Evolutionary conservation across 2,329 filamentous ascomycete genomes (phyloP).

Genomic region (Myriosclerotinia curreyana): DNA sequence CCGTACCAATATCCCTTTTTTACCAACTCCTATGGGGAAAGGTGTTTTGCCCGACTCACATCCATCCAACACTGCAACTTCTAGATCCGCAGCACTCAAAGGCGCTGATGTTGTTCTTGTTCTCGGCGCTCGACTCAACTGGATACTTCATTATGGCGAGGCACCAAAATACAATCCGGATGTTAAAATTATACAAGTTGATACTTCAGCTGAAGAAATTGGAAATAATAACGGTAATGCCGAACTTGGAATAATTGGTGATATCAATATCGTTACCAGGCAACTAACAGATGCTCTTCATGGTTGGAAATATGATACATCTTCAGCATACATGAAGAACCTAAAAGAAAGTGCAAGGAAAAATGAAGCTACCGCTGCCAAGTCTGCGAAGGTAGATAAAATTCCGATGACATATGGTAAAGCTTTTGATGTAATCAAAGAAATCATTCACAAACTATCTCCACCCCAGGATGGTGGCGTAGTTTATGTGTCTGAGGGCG

Average conservation of each 20-base stretch:
- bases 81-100: conserved; percentile 52
- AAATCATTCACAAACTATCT: conserved; percentile 46
- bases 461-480: conserved; percentile 47
- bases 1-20: conserved; percentile 50
- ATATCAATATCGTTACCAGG: conserved; percentile 48
- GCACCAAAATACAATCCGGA: conserved; percentile 51
- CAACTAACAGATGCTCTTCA: conserved; percentile 46
- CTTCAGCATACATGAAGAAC: conserved; percentile 39
- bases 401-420: conserved; percentile 49
- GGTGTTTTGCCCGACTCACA: conserved; percentile 55
- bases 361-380: conserved; percentile 47
- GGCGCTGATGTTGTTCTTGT: conserved; percentile 54
- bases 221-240: conserved; percentile 50
- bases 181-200: conserved; percentile 54
- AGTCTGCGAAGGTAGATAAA: conserved; percentile 43
- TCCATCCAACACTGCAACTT: conserved; percentile 51
- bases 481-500: conserved; percentile 56
- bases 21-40: conserved; percentile 59
- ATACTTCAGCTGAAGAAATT: conserved; percentile 52
- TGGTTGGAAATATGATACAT: conserved; percentile 45
- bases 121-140: conserved; percentile 54
- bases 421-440: conserved; percentile 52
- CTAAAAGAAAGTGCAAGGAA: conserved; percentile 43
- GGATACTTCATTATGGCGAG: conserved; percentile 57
- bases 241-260: conserved; percentile 50